These are phyloP conservation scores for Serendipita indica DNA, from an alignment of 768 basidiomycete genomes.

Conservation along the genomic window DNA sequence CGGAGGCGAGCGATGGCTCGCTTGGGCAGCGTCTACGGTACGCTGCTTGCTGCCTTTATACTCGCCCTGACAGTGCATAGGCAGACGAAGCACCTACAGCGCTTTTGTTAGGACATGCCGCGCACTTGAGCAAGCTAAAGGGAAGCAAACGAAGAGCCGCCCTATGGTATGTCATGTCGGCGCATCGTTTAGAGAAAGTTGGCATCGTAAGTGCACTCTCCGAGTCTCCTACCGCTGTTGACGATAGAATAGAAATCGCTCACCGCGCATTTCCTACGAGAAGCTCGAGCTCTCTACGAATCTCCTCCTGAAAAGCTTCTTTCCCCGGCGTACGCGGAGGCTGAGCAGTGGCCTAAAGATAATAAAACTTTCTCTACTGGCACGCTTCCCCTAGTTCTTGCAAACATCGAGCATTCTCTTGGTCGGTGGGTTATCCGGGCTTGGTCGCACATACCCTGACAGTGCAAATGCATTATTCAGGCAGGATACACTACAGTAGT, in stretches of 20 bases:
- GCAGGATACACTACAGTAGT: constrained; percentile 78
- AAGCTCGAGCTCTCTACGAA: constrained; percentile 49
- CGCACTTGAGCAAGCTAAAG: constrained; percentile 48
- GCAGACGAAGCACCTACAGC: constrained; percentile 72
- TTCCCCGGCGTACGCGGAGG: constrained; percentile 71
- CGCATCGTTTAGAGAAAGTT: constrained; percentile 64
- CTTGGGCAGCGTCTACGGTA: constrained; percentile 74
- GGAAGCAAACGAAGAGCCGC: constrained; percentile 41
- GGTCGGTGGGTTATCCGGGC: constrained; percentile 28
- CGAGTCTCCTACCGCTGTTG: constrained; percentile 8
- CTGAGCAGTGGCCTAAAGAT: constrained; percentile 27
- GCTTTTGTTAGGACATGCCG: constrained; percentile 68
- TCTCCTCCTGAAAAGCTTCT: constrained; percentile 37
- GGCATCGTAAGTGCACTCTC: constrained; percentile 47
- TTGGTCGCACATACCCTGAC: constrained; percentile 1
- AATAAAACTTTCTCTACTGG: constrained; percentile 25
- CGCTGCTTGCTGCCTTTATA: constrained; percentile 20
- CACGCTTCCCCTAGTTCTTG: constrained; percentile 48
- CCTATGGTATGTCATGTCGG: constrained; percentile 65
- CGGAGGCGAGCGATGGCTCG: constrained; percentile 74
- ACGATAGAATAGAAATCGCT: constrained; percentile 52
- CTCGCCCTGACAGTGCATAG: constrained; percentile 28
- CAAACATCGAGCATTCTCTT: constrained; percentile 66
- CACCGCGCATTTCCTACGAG: constrained; percentile 66
- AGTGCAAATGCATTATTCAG: constrained; percentile 26